These are phyloP conservation scores for Cyphellophora attinorum DNA, from an alignment of 2,329 filamentous ascomycete genomes.

Conservation along the genomic window DNA sequence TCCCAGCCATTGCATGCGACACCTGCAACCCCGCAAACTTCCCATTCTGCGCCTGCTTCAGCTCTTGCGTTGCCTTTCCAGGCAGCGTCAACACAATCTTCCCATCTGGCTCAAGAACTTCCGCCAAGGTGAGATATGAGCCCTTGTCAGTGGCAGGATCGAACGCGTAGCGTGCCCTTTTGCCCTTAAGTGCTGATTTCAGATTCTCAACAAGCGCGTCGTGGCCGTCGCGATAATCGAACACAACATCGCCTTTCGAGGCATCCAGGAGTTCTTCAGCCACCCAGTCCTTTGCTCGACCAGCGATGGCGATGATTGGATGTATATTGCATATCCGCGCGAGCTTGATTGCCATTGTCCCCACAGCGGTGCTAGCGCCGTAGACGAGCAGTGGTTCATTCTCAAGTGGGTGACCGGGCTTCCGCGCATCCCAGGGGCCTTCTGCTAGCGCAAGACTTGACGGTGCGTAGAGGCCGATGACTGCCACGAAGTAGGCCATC, in stretches of 20 bases:
- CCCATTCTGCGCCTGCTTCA: too few species aligned
- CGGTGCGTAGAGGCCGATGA: too few species aligned
- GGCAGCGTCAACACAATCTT: background rate
- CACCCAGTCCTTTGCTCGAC: slow-evolving; percentile 39
- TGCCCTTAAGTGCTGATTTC: slow-evolving; percentile 28
- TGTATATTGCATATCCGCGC: slow-evolving; percentile 47
- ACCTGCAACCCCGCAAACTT: too few species aligned
- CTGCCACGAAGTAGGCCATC: too few species aligned
- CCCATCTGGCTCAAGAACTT: background rate
- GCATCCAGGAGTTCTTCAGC: slow-evolving; percentile 42
- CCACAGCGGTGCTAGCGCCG: slow-evolving; percentile 48
- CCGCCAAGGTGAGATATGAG: background rate
- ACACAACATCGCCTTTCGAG: slow-evolving; percentile 44
- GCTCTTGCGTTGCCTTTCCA: background rate
- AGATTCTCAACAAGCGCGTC: slow-evolving; percentile 39
- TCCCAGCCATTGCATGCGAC: too few species aligned
- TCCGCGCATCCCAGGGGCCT: too few species aligned
- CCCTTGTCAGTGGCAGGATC: too few species aligned
- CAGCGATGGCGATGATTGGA: slow-evolving; percentile 52
- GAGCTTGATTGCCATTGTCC: slow-evolving; percentile 49
- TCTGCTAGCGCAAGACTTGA: too few species aligned
- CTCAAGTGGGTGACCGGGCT: too few species aligned
- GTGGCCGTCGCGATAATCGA: slow-evolving; percentile 52
- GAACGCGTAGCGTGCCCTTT: slow-evolving; percentile 36
- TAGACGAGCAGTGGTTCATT: too few species aligned